These are phyloP conservation scores for Xylaria grammica DNA, from an alignment of 495 filamentous ascomycete species.

Conservation along the genomic window DNA sequence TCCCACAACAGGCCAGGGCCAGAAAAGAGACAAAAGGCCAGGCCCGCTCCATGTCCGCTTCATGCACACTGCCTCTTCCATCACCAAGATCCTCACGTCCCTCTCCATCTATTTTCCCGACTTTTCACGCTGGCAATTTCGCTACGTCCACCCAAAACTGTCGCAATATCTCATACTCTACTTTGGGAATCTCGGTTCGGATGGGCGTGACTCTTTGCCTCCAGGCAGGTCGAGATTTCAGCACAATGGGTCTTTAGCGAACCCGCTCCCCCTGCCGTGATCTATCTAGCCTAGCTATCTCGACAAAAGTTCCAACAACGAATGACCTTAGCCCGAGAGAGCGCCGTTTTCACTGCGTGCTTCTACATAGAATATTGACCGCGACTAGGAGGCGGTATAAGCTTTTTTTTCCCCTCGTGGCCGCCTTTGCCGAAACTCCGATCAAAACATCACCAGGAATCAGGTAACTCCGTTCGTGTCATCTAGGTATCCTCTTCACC, in stretches of 20 bases:
- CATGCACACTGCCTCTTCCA: conserved; percentile 22
- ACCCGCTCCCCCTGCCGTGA: conserved; percentile 5
- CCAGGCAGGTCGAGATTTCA: conserved; percentile 3
- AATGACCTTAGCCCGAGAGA: neutral
- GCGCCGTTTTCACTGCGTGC: neutral
- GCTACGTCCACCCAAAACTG: conserved; percentile 15
- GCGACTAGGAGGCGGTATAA: neutral
- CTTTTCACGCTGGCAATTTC: conserved; percentile 15
- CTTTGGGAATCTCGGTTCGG: conserved; percentile 1
- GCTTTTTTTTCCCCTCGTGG: neutral
- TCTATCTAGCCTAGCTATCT: neutral
- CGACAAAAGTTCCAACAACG: neutral
- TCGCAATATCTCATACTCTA: conserved; percentile 9
- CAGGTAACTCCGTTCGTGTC: neutral
- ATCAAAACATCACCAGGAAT: neutral
- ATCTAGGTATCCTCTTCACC: neutral
- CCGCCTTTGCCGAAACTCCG: neutral
- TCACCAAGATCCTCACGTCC: conserved; percentile 2
- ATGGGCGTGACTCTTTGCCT: neutral
- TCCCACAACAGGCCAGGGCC: conserved; percentile 12
- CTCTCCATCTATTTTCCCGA: conserved; percentile 17
- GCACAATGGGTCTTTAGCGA: neutral
- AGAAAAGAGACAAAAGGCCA: neutral
- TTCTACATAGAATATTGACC: neutral
- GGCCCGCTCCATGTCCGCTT: conserved; percentile 17